Conservation (phyloP, 2,329 filamentous ascomycete genomes). For the Penicillium digitatum region DNA sequence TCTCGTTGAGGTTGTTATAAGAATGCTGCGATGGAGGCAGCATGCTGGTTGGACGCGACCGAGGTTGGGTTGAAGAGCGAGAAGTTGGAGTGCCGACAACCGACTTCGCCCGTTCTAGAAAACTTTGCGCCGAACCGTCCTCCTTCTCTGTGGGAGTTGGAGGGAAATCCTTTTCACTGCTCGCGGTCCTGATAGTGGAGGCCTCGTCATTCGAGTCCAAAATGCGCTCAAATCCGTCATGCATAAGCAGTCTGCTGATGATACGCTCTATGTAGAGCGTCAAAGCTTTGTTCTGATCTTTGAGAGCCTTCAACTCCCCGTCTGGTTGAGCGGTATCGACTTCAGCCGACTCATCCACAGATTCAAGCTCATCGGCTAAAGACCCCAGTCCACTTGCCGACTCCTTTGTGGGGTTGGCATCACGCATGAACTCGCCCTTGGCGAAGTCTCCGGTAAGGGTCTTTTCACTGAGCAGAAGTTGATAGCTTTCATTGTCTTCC, state of each 20-base stretch:
- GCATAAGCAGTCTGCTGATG: conserved; percentile 87
- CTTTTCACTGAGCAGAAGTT: conserved; percentile 88
- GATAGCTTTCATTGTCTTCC: conserved; percentile 99
- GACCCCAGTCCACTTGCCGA: conserved; percentile 47
- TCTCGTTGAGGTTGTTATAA: conserved; percentile 41
- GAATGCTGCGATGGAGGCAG: conserved; percentile 35
- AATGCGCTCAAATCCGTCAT: conserved; percentile 92
- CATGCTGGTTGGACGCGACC: conserved; percentile 47
- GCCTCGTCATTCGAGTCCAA: conserved; percentile 64
- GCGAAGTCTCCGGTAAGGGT: conserved; percentile 91
- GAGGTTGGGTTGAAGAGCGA: conserved; percentile 38
- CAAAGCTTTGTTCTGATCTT: conserved; percentile 94
- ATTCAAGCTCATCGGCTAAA: conserved; percentile 84
- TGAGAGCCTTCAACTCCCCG: conserved; percentile 70
- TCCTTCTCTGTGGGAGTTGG: conserved; percentile 62
- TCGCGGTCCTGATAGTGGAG: conserved; percentile 25
- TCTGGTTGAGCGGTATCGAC: conserved; percentile 65
- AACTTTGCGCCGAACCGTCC: conserved; percentile 42
- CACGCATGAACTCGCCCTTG: conserved; percentile 72
- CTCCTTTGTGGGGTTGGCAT: conserved; percentile 45
- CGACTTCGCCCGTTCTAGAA: conserved; percentile 59
- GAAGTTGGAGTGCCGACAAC: conserved; percentile 48
- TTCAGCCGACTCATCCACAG: conserved; percentile 58
- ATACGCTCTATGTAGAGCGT: conserved; percentile 99
- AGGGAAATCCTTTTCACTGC: conserved; percentile 75